Evolutionary conservation across 495 filamentous ascomycete species (phyloP).

Genomic region (Penicillium parvum): DNA sequence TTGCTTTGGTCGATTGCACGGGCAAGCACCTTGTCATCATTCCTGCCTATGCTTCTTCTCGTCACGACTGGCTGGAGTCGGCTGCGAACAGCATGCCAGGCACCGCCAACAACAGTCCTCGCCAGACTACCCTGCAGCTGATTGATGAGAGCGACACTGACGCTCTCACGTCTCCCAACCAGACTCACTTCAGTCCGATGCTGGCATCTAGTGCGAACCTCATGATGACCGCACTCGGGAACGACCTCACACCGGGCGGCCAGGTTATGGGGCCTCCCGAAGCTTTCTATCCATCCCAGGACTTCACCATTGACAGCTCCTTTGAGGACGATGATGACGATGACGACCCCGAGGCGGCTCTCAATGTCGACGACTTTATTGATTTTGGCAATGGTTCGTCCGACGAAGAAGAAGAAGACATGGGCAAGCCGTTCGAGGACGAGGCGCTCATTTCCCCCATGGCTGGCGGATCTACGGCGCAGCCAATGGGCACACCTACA

Average conservation of each 20-base stretch:
- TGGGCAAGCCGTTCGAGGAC: constrained; percentile 37
- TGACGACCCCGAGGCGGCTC: constrained; percentile 60
- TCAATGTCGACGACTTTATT: constrained; percentile 69
- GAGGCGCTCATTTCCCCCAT: constrained; percentile 35
- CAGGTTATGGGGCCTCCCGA: constrained; percentile 69
- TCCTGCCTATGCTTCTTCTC: constrained; percentile 47
- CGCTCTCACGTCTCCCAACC: constrained; percentile 43
- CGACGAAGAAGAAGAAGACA: constrained; percentile 42
- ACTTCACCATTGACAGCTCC: constrained; percentile 52
- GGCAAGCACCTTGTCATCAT: constrained; percentile 70
- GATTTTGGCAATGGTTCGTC: constrained; percentile 60
- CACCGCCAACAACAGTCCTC: constrained; percentile 52
- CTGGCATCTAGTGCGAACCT: constrained; percentile 64
- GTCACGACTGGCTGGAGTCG: constrained; percentile 47
- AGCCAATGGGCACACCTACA: constrained; percentile 39
- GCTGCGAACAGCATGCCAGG: constrained; percentile 46
- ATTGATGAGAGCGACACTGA: constrained; percentile 51
- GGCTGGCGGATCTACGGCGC: constrained; percentile 28
- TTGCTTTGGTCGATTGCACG: constrained; percentile 64
- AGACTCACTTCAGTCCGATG: constrained; percentile 52
- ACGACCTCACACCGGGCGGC: constrained; percentile 55
- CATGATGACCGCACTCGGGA: constrained; percentile 68
- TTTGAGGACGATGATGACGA: constrained; percentile 56
- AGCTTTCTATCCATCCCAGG: constrained; percentile 68
- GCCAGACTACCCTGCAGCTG: constrained; percentile 43